Conservation (phyloP, 176 grass and related monocot genomes). For the Melocanna baccifera region DNA sequence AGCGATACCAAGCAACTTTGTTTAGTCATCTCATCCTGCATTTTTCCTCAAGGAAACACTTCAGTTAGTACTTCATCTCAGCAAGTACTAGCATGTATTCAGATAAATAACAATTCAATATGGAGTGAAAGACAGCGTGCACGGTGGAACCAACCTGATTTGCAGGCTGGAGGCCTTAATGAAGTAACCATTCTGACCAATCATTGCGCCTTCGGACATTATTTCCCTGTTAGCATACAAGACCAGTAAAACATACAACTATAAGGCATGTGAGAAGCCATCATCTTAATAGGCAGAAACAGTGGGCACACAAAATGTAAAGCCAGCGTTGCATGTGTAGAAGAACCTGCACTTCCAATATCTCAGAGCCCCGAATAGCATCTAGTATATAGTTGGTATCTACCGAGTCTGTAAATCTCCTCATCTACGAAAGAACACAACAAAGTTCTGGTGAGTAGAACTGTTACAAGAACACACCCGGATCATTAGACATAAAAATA, state of each 20-base stretch:
- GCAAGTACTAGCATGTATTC: neutral
- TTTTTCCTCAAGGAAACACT: neutral
- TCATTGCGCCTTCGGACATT: constrained; percentile 59
- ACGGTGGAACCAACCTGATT: constrained; percentile 33
- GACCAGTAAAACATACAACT: neutral
- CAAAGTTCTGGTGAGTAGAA: neutral
- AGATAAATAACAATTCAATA: neutral
- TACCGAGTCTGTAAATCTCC: constrained; percentile 31
- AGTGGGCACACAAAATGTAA: neutral
- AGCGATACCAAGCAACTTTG: neutral
- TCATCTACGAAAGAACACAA: constrained; percentile 34
- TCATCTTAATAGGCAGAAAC: neutral
- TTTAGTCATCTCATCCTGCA: neutral
- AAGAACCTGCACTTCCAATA: constrained; percentile 76
- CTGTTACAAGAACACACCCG: neutral
- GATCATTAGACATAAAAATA: neutral
- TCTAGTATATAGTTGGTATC: constrained; percentile 60
- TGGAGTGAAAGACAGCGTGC: neutral
- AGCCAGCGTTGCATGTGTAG: neutral
- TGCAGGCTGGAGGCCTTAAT: neutral
- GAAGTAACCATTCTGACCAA: constrained; percentile 71
- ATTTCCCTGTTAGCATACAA: constrained; percentile 45
- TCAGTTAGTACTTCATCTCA: neutral
- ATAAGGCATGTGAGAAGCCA: neutral
- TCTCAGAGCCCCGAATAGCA: constrained; percentile 49